phyloP scores from a whole-genome alignment of 1,139 yeast species.

The Suhomyces guaymorum region DNA sequence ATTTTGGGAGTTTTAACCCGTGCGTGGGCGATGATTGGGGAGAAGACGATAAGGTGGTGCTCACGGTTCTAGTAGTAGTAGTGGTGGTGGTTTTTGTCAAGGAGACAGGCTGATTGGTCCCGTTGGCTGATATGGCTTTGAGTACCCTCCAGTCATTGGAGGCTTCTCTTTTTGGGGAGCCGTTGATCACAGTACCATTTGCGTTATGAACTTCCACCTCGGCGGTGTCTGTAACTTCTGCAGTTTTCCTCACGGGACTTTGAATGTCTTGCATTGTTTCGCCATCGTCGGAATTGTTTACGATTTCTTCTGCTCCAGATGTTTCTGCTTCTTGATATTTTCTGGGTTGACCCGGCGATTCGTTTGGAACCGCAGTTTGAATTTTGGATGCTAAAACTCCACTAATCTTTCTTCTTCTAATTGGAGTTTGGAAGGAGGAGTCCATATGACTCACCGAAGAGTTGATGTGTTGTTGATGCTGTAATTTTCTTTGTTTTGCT shows the following conservation, averaged over 20 bases:
- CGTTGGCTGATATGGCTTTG: conserved; percentile 44
- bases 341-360: conserved; percentile 97
- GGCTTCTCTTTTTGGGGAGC: conserved; percentile 29
- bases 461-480: conserved; percentile 31
- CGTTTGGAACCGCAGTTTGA: conserved; percentile 80
- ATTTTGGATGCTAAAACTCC: conserved; percentile 69
- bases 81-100: conserved; percentile 52
- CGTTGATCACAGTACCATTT: conserved; percentile 14
- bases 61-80: conserved; percentile 49
- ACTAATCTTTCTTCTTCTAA: conserved; percentile 68
- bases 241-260: conserved; percentile 23
- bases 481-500: conserved; percentile 44
- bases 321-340: conserved; percentile 50
- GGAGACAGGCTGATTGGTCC: conserved; percentile 37
- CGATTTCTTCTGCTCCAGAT: conserved; percentile 29
- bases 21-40: conserved; percentile 28
- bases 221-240: conserved; percentile 15
- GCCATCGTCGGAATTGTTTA: conserved; percentile 43
- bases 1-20: conserved; percentile 34
- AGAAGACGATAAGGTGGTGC: conserved; percentile 49
- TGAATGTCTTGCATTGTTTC: conserved; percentile 29
- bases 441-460: conserved; percentile 38
- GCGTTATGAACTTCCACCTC: conserved; percentile 19
- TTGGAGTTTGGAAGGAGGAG: conserved; percentile 65
- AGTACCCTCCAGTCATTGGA: conserved; percentile 43